Evolutionary conservation across 352 stramenopile genomes (phyloP).

Genomic region (Globisporangium paddicum): DNA sequence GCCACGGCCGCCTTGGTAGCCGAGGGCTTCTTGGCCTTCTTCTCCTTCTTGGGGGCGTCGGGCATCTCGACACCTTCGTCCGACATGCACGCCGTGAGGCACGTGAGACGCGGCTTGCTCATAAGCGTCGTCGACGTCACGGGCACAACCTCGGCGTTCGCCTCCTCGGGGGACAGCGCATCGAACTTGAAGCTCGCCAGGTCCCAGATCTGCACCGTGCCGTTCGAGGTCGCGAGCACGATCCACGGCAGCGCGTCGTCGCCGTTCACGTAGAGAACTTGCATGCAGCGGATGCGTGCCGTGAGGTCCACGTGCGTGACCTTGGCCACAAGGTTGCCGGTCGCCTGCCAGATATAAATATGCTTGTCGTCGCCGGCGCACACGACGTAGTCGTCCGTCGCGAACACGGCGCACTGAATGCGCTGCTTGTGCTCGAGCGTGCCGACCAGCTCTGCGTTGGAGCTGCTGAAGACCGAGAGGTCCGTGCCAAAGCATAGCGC

Average conservation of each 20-base stretch:
- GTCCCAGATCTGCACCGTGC: constrained; percentile 79
- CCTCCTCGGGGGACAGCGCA: constrained; percentile 36
- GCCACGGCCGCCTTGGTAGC: not conserved
- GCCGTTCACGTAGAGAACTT: constrained; percentile 66
- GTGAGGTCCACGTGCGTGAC: constrained; percentile 57
- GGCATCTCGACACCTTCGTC: constrained; percentile 13
- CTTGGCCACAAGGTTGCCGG: constrained; percentile 66
- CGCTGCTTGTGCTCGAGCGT: constrained; percentile 69
- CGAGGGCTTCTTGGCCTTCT: constrained; percentile 26
- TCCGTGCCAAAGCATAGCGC: constrained; percentile 65
- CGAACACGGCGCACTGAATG: constrained; percentile 72
- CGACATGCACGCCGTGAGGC: constrained; percentile 58
- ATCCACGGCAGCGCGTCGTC: constrained; percentile 58
- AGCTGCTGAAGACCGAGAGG: constrained; percentile 73
- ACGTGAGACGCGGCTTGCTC: constrained; percentile 73
- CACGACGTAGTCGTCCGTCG: constrained; percentile 68
- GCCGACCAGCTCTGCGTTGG: constrained; percentile 66
- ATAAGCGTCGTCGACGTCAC: constrained; percentile 60
- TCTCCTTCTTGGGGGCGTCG: constrained; percentile 25
- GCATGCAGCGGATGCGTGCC: constrained; percentile 65
- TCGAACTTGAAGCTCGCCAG: constrained; percentile 58
- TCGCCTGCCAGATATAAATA: constrained; percentile 80
- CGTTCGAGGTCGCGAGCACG: constrained; percentile 70
- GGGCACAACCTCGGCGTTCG: constrained; percentile 48
- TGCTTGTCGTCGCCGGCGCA: constrained; percentile 74